phyloP scores from a whole-genome alignment of 2,329 filamentous ascomycete genomes.

The Aureobasidium sp. region DNA sequence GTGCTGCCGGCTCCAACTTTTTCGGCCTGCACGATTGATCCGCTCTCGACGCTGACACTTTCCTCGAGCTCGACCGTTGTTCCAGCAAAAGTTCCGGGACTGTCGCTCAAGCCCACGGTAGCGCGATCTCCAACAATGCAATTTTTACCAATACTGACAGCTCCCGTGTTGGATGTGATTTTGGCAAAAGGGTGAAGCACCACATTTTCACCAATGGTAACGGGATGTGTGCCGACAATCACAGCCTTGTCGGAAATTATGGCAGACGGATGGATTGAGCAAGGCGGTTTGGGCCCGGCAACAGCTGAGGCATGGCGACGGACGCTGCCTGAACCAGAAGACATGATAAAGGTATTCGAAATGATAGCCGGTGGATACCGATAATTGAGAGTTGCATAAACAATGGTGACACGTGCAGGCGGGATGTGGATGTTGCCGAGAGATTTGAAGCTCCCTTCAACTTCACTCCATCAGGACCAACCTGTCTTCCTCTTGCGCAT shows the following conservation, averaged over 20 bases:
- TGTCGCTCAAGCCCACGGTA: constrained; percentile 29
- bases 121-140: constrained; percentile 71
- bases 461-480: background rate
- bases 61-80: constrained; percentile 33
- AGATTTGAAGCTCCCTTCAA: background rate
- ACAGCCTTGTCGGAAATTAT: constrained; percentile 43
- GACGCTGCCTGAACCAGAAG: constrained; percentile 9
- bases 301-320: constrained; percentile 12
- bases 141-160: constrained; percentile 37
- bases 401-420: background rate
- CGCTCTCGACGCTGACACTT: constrained; percentile 40
- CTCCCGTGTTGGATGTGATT: constrained; percentile 36
- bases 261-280: constrained; percentile 40
- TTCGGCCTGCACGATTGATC: constrained; percentile 33
- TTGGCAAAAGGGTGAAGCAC: constrained; percentile 79
- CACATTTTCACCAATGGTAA: constrained; percentile 69
- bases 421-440: constrained; percentile 8
- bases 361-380: background rate
- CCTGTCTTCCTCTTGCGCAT: background rate
- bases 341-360: background rate
- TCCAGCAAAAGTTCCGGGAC: constrained; percentile 15
- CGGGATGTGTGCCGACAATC: constrained; percentile 64
- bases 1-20: constrained; percentile 26
- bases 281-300: constrained; percentile 29
- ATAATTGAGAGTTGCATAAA: background rate